Base-by-base conservation (phyloP, 352 stramenopile species). In the Pseudoperonospora humuli region DNA sequence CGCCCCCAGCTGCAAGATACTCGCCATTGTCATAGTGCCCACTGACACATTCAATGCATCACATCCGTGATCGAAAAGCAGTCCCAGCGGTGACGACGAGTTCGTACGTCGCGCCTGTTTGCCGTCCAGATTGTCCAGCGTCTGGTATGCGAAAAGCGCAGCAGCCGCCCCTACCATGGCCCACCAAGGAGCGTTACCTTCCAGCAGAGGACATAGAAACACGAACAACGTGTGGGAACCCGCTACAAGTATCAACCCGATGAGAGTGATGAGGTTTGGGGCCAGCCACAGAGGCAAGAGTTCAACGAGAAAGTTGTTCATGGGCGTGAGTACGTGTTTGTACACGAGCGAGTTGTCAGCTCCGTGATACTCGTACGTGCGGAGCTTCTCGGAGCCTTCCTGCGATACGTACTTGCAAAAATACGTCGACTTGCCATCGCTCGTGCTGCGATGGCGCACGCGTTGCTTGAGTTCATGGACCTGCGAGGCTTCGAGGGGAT, bases 341-440 rank as follows among this genome's bases (percentile, higher is more conserved):
- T 90, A 93, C 48, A 93, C 76, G 45, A 89, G 66, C 61, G 80
- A 93, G 54, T 93, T 83, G 67, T 93, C 80, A 18, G 70, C 54
- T 35, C 80, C 80, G 43, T 93, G 79, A 62, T 93, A 93, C 57
- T 89, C 65, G 63, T 93, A 93, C 29, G 77, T 87, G 15, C 72
- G 69, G 39, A 93, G 62, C 47, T 93, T 93, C 50, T 88, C 79
- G 5, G 75, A 89, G 25, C 77, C 80, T 61, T 90, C 80, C 37
- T 85, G 71, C 23, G 72, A 84, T 28, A 93, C 80, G 41, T 93
- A 93, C 56, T 89, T 93, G 52, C 78, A 75, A 63, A 93, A 93
- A 57, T 93, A 93, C 50, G 71, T 90, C 39, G 79, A 78, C 55
- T 93, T 93, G 39, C 78, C 73, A 36, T 86, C 75, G 9, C 59